These are phyloP conservation scores for Ceratonia siliqua DNA, from an alignment of 306 rosid species.

Conservation along the genomic window DNA sequence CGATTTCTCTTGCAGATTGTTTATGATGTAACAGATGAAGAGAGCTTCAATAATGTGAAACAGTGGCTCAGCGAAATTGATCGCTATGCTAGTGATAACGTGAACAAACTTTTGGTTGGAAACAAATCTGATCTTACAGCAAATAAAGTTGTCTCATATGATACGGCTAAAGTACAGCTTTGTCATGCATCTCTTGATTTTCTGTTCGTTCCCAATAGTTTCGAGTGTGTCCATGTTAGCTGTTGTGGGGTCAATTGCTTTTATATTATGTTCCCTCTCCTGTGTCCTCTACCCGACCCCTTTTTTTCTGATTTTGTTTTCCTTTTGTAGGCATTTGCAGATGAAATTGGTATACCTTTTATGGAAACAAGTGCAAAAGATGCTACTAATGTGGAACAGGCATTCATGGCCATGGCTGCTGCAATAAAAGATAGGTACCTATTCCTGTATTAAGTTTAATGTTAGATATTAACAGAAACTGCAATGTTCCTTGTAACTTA, in stretches of 20 bases:
- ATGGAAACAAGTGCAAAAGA: slow-evolving; percentile 60
- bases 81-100: slow-evolving; percentile 56
- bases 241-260: not conserved
- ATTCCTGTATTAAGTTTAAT: not conserved
- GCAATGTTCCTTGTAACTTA: not conserved
- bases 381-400: slow-evolving; percentile 54
- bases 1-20: slow-evolving; percentile 47
- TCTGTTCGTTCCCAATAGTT: slow-evolving; percentile 5
- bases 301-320: not conserved
- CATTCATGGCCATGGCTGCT: slow-evolving; percentile 57
- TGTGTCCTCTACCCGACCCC: not conserved
- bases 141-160: slow-evolving; percentile 52
- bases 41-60: slow-evolving; percentile 56
- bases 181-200: not conserved
- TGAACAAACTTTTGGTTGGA: slow-evolving; percentile 59
- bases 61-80: slow-evolving; percentile 61
- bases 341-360: slow-evolving; percentile 56
- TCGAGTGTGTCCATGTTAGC: slow-evolving; percentile 11
- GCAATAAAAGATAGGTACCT: slow-evolving; percentile 48
- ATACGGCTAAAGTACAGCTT: slow-evolving; percentile 48
- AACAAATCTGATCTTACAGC: slow-evolving; percentile 52
- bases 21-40: slow-evolving; percentile 58
- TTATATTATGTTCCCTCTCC: not conserved
- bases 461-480: not conserved
- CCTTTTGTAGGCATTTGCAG: slow-evolving; percentile 47